These are phyloP conservation scores for Acephala macrosclerotiorum DNA, from an alignment of 2,329 filamentous ascomycete species.

Conservation along the genomic window DNA sequence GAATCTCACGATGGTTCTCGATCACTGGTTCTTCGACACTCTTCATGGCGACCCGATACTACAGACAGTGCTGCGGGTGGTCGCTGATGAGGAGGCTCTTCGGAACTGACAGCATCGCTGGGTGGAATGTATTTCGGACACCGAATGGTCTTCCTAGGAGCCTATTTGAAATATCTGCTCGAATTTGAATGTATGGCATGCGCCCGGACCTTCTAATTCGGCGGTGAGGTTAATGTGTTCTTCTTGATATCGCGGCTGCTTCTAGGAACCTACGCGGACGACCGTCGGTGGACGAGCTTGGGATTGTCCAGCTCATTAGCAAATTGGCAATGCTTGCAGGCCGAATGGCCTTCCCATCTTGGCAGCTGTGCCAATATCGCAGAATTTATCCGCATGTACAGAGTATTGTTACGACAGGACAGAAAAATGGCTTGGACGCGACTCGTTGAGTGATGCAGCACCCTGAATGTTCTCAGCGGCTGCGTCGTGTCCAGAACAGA, in stretches of 20 bases:
- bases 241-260: background rate
- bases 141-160: background rate
- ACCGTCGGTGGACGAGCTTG: no score
- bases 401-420: no score
- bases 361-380: background rate
- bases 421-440: no score
- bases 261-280: background rate
- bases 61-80: background rate
- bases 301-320: background rate
- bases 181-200: background rate
- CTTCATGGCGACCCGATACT: background rate
- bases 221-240: background rate
- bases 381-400: background rate
- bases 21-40: background rate
- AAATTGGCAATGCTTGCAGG: background rate
- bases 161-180: background rate
- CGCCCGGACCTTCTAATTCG: background rate
- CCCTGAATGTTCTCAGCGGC: no score
- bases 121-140: background rate
- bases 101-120: no score
- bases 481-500: no score
- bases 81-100: background rate
- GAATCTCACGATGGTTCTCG: background rate
- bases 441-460: no score
- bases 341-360: background rate